Percentiles rank a stretch among this genome's conserved stretches.
Conservation (phyloP, 768 basidiomycete species). For the Paxillus involutus region DNA sequence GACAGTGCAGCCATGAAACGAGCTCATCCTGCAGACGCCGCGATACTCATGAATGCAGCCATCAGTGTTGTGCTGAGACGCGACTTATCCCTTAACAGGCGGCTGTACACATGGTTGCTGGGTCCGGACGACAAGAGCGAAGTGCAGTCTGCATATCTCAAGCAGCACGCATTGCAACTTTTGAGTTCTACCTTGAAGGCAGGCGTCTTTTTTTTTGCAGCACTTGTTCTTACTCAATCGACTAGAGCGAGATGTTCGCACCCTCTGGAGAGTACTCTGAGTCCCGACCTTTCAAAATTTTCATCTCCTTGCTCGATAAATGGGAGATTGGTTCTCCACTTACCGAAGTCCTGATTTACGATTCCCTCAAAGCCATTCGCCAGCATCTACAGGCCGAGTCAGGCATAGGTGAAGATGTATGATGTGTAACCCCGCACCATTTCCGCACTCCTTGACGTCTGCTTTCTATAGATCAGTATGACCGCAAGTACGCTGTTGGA, state of each 20-base stretch:
- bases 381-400: constrained; percentile 49
- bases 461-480: constrained; percentile 55
- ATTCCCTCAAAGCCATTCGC: constrained; percentile 75
- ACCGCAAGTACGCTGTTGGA: constrained; percentile 90
- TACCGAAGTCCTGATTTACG: constrained; percentile 76
- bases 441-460: constrained; percentile 1
- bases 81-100: constrained; percentile 89
- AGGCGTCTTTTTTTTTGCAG: constrained; percentile 5
- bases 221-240: constrained; percentile 12
- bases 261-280: constrained; percentile 73
- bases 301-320: constrained; percentile 92
- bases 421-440: constrained; percentile 15
- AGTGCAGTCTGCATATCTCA: constrained; percentile 72
- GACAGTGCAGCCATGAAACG: constrained; percentile 71
- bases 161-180: constrained; percentile 67
- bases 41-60: constrained; percentile 84
- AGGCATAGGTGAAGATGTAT: constrained; percentile 63
- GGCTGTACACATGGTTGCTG: constrained; percentile 91
- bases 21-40: constrained; percentile 69
- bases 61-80: constrained; percentile 87
- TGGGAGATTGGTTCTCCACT: constrained; percentile 91
- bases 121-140: constrained; percentile 79
- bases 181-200: constrained; percentile 72
- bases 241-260: constrained; percentile 73
- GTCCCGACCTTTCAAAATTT: constrained; percentile 91